Evolutionary conservation across 2,329 filamentous ascomycete species (phyloP).

Genomic region (Penicillium vulpinum): DNA sequence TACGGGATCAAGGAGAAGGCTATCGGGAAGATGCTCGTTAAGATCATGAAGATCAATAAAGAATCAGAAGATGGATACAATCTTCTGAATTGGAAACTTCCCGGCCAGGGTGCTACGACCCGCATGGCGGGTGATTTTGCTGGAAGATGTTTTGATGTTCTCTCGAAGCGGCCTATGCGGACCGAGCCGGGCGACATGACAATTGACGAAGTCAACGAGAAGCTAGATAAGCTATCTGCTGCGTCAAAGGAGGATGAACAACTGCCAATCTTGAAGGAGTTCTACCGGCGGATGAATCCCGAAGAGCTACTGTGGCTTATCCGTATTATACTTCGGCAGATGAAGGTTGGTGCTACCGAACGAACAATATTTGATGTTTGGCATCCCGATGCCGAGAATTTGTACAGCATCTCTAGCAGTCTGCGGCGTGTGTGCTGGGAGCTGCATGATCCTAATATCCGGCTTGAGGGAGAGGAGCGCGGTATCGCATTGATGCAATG

Average conservation of each 20-base stretch:
- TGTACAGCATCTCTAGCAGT: conserved; percentile 90
- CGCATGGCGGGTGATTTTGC: conserved; percentile 87
- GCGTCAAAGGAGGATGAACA: conserved; percentile 82
- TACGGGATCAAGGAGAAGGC: conserved; percentile 93
- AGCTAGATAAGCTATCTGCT: conserved; percentile 74
- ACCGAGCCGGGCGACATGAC: conserved; percentile 74
- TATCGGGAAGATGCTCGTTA: conserved; percentile 87
- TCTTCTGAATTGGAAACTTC: conserved; percentile 88
- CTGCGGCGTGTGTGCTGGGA: conserved; percentile 94
- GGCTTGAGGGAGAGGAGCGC: conserved; percentile 72
- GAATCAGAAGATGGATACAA: conserved; percentile 85
- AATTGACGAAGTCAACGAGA: conserved; percentile 84
- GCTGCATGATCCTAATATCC: conserved; percentile 69
- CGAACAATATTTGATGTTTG: conserved; percentile 82
- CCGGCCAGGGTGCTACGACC: conserved; percentile 64
- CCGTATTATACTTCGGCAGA: conserved; percentile 82
- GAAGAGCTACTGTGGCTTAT: conserved; percentile 94
- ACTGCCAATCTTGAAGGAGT: conserved; percentile 73
- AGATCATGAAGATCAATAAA: conserved; percentile 86
- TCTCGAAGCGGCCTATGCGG: conserved; percentile 79
- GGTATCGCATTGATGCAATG: conserved; percentile 85
- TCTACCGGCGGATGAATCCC: conserved; percentile 89
- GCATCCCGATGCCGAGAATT: conserved; percentile 73
- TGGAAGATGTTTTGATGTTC: conserved; percentile 79
- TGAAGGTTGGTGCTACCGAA: conserved; percentile 76